Evolutionary conservation across 2,329 filamentous ascomycete species (phyloP), one percentile per base, ranked within the genome.

Genomic region (Corniculantispora saksenae): DNA sequence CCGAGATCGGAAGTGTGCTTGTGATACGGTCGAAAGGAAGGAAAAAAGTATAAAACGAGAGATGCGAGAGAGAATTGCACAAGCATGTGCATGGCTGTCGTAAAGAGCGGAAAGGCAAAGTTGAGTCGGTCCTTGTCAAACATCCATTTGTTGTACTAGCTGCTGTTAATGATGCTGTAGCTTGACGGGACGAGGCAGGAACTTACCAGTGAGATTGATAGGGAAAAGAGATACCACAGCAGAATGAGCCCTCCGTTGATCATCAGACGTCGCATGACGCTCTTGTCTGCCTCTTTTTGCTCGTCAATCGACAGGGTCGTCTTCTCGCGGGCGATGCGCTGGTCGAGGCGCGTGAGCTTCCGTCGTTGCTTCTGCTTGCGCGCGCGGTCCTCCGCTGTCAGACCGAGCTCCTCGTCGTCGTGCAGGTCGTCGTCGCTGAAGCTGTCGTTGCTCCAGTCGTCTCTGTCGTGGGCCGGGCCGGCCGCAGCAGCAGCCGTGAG

Each of bases 101-200:
- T 97, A 78, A 98, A 98, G 58, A 99, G 85, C 47, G 95, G 95
- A 73, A 95, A 98, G 60, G 92, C 89, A 76, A 99, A 99, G 78
- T 97, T 90, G 70, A 96, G 86, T 70, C 91, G 88, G 70, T 90
- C 86, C 67, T 90, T 86, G 73, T 92, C 91, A 80, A 99, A 98
- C 94, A 99, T 98, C 95, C 95, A 98, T 81, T 97, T 98, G 85
- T 99, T 99, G 83, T 98, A 99, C 90, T 95, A 69, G 58, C 90
- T 94, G 56, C 27, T 48, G 73, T 74, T 51, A 54, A 23, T 15
- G 23, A n/a, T n/a, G n/a, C n/a, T n/a, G n/a, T n/a, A n/a, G n/a
- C n/a, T n/a, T n/a, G n/a, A n/a, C n/a, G n/a, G 15, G 5, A 15
- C 55, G 32, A n/a, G 19, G 47, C 55, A 50, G 60, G 48, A 48